Base-by-base conservation (phyloP, 345 rosid genomes). In the Eutrema yunnanense region DNA sequence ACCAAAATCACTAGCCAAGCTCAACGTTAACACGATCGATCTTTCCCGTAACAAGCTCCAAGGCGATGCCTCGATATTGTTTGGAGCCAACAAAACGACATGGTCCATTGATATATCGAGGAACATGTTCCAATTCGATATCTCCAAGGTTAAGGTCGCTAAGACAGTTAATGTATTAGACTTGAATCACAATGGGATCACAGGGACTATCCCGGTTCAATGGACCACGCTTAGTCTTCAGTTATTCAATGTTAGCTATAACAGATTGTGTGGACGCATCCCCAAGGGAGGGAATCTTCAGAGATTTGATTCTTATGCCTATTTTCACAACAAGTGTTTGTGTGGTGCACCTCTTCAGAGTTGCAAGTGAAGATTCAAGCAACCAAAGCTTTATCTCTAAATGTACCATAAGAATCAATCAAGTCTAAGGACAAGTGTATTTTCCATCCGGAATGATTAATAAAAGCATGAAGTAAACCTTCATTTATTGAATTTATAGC, bases 271-370 rank as follows among this genome's bases (percentile, higher is more conserved):
- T 59, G 92, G 94, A 8, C 57, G 48, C 65, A 88, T 92, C 44
- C 92, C 94, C 0, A 76, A 58, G 0, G 96, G 94, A 13, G 94
- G 88, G 27, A 10, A 34, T 71, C 57, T 89, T 79, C 90, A 89
- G 86, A 84, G 65, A 13, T 81, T 89, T 56, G 92, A 77, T 65
- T 48, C 64, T 61, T 59, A 81, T 5, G 5, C 82, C 0, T 89
- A 84, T 54, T 73, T 87, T 73, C 92, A 89, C 57, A 92, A 86
- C 49, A 58, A 75, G 63, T 92, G 97, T 83, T 67, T 92, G 81
- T 92, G 94, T 57, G 97, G 90, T 8, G 77, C 84, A 14, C 98
- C 92, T 4, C 92, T 89, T 51, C 46, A 27, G 0, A 74, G 57
- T 69, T 84, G 88, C 76, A 75, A 84, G 73, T 82, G 82, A 62